Base-by-base conservation (phyloP, 495 filamentous ascomycete genomes). In the Aspergillus affinis region DNA sequence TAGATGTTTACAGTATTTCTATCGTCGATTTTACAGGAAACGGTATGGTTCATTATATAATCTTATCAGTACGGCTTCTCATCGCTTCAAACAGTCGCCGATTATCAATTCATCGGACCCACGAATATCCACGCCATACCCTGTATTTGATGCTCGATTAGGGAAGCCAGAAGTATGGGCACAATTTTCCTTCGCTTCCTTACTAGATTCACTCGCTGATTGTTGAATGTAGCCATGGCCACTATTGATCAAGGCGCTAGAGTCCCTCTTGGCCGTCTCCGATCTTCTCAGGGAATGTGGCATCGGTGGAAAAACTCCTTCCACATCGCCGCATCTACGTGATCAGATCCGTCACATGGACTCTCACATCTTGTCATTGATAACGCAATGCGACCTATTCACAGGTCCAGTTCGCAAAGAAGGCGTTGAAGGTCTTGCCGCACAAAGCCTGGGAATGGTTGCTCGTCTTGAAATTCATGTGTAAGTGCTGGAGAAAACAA, bases 101-200 rank as follows among this genome's bases (percentile, higher is more conserved):
- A 72, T 75, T 2, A 72, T 82, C 15, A 69, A 73, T 29, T 63
- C 77, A 7, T 74, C 75, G 47, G 73, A 73, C 45, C 68, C 72
- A 26, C 75, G 77, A 41, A 79, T 80, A 57, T 76, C 72, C n/a
- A 78, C 77, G 13, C 72, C 70, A 23, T 73, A 74, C 51, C 79
- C 79, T 21, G 70, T 68, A 3, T 66, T 79, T 49, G 21, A 27
- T 8, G 18, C 8, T 3, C 19, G 15, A 15, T 3, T 4, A 45
- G 44, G 41, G 19, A 36, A 29, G 26, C 15, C 51, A 1, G 51
- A 54, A 3, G 51, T 54, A 54, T 41, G 29, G 0, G 5, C 12
- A 7, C 3, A 26, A 30, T 17, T 18, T n/a, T 20, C 6, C 17
- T 10, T 27, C n/a, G 4, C 21, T 30, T 30, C 20, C 7, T 27